Percentiles rank a stretch among this genome's conserved stretches.
These are phyloP conservation scores for Talaromyces sp. DNA, from an alignment of 2,329 filamentous ascomycete genomes.

Conservation along the genomic window DNA sequence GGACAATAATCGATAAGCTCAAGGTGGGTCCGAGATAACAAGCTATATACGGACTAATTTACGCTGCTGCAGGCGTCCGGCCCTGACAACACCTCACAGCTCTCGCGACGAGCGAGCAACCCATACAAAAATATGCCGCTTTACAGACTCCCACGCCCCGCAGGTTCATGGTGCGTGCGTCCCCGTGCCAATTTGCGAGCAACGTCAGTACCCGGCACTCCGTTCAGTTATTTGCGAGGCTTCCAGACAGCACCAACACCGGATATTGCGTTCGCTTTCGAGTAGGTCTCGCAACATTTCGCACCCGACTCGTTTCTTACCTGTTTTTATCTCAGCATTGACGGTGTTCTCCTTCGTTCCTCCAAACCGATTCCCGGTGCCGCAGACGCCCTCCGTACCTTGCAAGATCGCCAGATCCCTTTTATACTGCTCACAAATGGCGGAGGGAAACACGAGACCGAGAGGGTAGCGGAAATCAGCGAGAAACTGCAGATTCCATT, in stretches of 20 bases:
- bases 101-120: not conserved
- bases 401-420: constrained; percentile 70
- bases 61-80: not conserved
- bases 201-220: not conserved
- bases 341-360: constrained; percentile 88
- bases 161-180: not conserved
- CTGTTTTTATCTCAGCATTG: constrained; percentile 55
- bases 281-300: constrained; percentile 26
- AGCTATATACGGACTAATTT: not conserved
- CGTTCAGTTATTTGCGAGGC: constrained; percentile 14
- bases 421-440: constrained; percentile 97
- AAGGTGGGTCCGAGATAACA: not conserved
- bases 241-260: constrained; percentile 30
- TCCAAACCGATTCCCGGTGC: constrained; percentile 75
- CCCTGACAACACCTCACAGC: not conserved
- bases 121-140: not conserved
- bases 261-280: constrained; percentile 42
- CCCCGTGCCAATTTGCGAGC: not conserved
- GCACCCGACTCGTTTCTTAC: constrained; percentile 7
- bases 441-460: constrained; percentile 75
- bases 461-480: constrained; percentile 66
- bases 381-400: constrained; percentile 63
- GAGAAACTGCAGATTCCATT: constrained; percentile 60
- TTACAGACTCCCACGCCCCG: constrained; percentile 1
- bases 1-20: not conserved